Base-by-base conservation (phyloP, 805 yeast genomes). In the Myxozyma geophila region DNA sequence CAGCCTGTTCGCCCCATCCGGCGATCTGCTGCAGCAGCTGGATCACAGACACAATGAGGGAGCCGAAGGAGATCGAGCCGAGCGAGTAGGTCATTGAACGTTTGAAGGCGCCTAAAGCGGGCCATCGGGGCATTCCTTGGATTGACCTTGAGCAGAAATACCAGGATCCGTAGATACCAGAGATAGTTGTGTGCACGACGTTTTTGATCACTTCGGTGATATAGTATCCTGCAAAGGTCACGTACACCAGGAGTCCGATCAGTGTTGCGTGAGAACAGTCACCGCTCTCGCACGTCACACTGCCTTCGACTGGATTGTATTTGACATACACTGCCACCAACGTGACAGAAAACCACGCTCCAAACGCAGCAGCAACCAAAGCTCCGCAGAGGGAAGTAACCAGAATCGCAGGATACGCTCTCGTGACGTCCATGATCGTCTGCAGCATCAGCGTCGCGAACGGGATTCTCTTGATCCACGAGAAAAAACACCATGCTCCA, bases 141-240 rank as follows among this genome's bases (percentile, higher is more conserved):
- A 87, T 91, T 12, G 91, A 84, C 60, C 81, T 80, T 19, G 88
- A 83, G 75, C 89, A 82, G 76, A 90, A 92, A 76, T 90, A 92
- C 97, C 98, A 92, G 8, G 93, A 84, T 9, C 97, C 97, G 74
- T 84, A 92, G 19, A 91, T 85, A 33, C 96, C 96, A 28, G 93
- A 82, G 53, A 90, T 86, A 0, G 92, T 84, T 23, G 88, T 89
- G 72, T 92, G 96, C 43, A 91, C 86, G 15, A 89, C 81, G 71
- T 89, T 91, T 76, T 87, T 86, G 62, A 90, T 79, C 19, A 92
- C 95, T 76, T 91, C 97, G 36, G 95, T 83, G 64, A 91, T 84
- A 74, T 85, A 88, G 74, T 84, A 92, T 19, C 96, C 96, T 5
- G 93, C 88, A 75, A 92, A 90, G 68, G 91, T 85, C 6, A 88